phyloP scores from a whole-genome alignment of 495 filamentous ascomycete genomes.

The Neurospora sp. region DNA sequence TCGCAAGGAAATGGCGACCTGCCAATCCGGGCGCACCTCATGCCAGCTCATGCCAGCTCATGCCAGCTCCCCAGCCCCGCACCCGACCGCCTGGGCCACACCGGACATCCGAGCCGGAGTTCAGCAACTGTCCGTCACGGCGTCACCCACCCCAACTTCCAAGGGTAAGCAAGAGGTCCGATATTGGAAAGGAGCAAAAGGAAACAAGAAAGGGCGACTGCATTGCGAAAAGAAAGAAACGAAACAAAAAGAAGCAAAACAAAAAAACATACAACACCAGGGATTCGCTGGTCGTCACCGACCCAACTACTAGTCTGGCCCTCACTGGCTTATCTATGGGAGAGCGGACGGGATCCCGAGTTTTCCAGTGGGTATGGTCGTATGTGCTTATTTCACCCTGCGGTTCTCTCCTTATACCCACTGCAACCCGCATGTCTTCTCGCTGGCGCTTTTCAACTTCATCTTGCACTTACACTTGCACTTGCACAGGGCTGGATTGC shows the following conservation, averaged over 20 bases:
- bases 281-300: slow-evolving; percentile 33
- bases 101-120: not conserved
- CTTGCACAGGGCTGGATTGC: not conserved
- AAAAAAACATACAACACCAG: slow-evolving; percentile 18
- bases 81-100: not conserved
- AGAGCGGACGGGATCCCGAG: slow-evolving; percentile 44
- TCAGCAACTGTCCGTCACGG: not conserved
- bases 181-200: not conserved
- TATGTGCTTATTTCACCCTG: not conserved
- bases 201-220: not conserved
- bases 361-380: slow-evolving; percentile 16
- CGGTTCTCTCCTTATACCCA: not conserved
- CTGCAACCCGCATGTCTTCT: not conserved
- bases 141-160: not conserved
- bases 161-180: not conserved
- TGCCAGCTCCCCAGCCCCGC: not conserved
- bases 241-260: not conserved
- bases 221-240: not conserved
- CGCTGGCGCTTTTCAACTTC: not conserved
- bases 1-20: not conserved
- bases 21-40: not conserved
- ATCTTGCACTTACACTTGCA: not conserved
- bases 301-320: slow-evolving; percentile 36
- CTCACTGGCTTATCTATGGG: slow-evolving; percentile 32
- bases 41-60: not conserved